These are phyloP conservation scores for Dryadomyces quercus-mongolicae DNA, from an alignment of 2,329 filamentous ascomycete genomes.

Conservation along the genomic window DNA sequence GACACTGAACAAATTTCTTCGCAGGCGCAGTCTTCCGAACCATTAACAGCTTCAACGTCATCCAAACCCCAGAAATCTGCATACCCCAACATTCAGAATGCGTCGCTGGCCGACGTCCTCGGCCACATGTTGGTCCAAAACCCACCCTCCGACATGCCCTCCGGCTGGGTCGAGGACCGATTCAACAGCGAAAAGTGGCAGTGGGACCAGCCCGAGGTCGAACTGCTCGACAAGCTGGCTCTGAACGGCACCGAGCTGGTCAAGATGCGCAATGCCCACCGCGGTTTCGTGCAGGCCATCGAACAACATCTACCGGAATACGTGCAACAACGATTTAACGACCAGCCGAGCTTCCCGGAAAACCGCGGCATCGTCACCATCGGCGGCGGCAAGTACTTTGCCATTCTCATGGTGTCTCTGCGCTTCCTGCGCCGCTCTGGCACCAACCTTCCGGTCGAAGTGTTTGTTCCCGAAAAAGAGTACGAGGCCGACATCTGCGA, in stretches of 20 bases:
- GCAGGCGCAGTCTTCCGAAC: too few species aligned
- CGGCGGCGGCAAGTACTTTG: constrained; percentile 34
- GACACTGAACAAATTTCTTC: too few species aligned
- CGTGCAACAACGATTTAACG: background rate
- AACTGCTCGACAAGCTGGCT: constrained; percentile 1
- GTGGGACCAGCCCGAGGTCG: constrained; percentile 4
- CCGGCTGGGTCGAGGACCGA: constrained; percentile 2
- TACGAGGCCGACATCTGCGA: constrained; percentile 21
- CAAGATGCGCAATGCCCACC: constrained; percentile 6
- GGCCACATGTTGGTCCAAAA: background rate
- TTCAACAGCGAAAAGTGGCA: constrained; percentile 4
- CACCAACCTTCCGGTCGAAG: constrained; percentile 32
- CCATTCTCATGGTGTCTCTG: constrained; percentile 34
- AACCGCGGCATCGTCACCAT: constrained; percentile 36
- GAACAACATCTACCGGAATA: background rate
- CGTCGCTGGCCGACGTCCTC: background rate
- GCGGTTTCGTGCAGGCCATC: constrained; percentile 1
- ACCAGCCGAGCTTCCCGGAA: background rate
- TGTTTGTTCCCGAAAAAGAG: constrained; percentile 21
- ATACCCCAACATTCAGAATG: background rate
- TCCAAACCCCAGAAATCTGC: too few species aligned
- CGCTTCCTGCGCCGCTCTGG: constrained; percentile 38
- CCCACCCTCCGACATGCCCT: background rate
- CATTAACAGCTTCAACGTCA: too few species aligned
- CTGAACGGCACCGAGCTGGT: constrained; percentile 1